A percentile compares a stretch with the other conserved stretches of the same genome.
Conservation (phyloP, 2,329 filamentous ascomycete species). For the Thermothelomyces thermophilus region DNA sequence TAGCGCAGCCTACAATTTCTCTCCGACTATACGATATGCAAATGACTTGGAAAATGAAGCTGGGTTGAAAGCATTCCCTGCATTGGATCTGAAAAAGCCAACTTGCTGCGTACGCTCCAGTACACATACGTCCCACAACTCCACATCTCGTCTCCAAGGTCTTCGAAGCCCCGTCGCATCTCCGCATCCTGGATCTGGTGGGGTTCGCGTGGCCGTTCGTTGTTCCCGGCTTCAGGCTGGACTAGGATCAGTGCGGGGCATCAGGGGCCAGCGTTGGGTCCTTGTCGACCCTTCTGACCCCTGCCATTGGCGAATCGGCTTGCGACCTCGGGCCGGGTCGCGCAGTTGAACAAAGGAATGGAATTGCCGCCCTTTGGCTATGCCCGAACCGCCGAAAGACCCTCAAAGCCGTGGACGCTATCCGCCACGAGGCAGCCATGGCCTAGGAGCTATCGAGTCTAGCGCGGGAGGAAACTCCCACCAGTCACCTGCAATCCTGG, state of each 20-base stretch:
- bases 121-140: neutral
- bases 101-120: too few relatives aligned
- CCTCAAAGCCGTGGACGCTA: constrained; percentile 1
- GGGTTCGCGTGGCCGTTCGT: constrained; percentile 3
- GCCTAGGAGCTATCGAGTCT: neutral
- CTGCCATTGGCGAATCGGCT: constrained; percentile 19
- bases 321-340: constrained; percentile 3
- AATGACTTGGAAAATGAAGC: neutral
- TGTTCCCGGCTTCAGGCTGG: constrained; percentile 12
- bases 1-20: neutral
- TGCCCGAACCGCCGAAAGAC: constrained; percentile 16
- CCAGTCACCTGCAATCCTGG: neutral
- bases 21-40: neutral
- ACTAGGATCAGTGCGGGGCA: constrained; percentile 16
- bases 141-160: neutral
- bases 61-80: neutral
- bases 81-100: neutral
- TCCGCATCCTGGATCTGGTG: constrained; percentile 15
- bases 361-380: constrained; percentile 17
- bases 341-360: constrained; percentile 4
- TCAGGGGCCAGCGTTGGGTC: neutral
- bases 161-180: neutral
- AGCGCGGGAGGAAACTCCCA: constrained; percentile 1
- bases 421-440: constrained; percentile 7
- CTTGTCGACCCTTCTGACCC: neutral